Base-by-base conservation (phyloP, 495 filamentous ascomycete species). In the Talaromyces adpressus region DNA sequence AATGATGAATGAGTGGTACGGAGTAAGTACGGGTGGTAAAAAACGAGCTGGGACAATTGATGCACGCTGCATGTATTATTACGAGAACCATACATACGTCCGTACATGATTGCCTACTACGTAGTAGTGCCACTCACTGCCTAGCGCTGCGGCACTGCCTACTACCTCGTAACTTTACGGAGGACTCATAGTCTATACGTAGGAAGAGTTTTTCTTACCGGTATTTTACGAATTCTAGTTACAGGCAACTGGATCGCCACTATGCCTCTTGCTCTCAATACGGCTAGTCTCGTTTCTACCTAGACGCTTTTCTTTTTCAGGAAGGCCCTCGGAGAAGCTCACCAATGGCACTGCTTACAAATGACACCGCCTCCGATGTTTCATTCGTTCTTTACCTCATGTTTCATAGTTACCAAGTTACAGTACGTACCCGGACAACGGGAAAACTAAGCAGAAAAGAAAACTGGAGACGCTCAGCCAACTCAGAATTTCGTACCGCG, bases 1-100 rank as follows among this genome's bases (percentile, higher is more conserved):
- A 29, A 27, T 57, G 30, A 57, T 57, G 54, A 57, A 57, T 57
- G 54, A 57, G 30, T 57, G 54, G 27, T 56, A 56, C 52, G 52
- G 52, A 56, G 27, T 4, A 22, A 56, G 27, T 56, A 29, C 22
- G 27, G 52, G 27, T 56, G 52, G 54, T 57, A 57, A 34, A 57
- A 57, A 57, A 34, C 18, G 54, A 57, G 54, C n/a, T 30, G 30
- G 14, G 54, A 9, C 25, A 57, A 57, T n/a, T 20, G 27, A 29
- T 20, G 54, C 27, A 57, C 16, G 14, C 36, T 41, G 36, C 36
- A 16, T 41, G 36, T 41, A 41, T 41, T 9, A 41, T 41, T 41
- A 41, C 36, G 36, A 41, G 36, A 41, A 2, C 36, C 36, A 16
- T 41, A 41, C 36, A 16, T 16, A 4, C 36, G 11, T 36, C 11